Conservation (phyloP, 208 protist species). For the Porcisia hertigi region DNA sequence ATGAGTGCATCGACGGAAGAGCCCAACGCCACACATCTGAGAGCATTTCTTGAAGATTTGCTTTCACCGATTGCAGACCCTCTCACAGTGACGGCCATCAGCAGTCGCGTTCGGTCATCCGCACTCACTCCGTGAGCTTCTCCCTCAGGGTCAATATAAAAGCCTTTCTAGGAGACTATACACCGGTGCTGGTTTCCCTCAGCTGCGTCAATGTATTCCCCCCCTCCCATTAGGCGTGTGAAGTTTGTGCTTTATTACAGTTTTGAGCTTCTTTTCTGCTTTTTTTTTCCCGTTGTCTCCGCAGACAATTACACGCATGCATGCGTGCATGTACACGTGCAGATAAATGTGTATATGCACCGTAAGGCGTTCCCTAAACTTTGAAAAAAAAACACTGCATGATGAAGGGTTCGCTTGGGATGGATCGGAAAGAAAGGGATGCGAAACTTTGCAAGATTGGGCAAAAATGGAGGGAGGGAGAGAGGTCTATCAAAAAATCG, state of each 20-base stretch:
- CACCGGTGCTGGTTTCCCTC: neutral
- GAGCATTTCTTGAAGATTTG: slow-evolving; percentile 26
- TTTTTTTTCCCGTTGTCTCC: neutral
- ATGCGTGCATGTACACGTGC: neutral
- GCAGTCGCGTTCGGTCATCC: neutral
- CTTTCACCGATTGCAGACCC: neutral
- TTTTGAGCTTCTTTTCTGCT: neutral
- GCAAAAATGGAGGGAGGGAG: no score
- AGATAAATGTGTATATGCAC: neutral
- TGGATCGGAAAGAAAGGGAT: no score
- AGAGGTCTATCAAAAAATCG: no score
- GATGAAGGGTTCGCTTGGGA: no score
- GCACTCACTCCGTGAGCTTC: neutral
- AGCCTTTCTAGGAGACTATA: neutral
- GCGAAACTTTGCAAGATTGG: no score
- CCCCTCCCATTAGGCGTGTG: no score
- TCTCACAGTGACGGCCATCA: neutral
- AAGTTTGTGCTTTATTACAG: no score
- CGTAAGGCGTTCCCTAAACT: no score
- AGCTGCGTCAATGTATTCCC: neutral
- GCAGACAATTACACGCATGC: neutral
- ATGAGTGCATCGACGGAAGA: neutral
- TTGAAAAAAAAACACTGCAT: no score
- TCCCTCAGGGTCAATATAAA: neutral
- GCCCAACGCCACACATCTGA: slow-evolving; percentile 6